Base-by-base conservation (phyloP, 768 basidiomycete species). In the Saitozyma podzolica region DNA sequence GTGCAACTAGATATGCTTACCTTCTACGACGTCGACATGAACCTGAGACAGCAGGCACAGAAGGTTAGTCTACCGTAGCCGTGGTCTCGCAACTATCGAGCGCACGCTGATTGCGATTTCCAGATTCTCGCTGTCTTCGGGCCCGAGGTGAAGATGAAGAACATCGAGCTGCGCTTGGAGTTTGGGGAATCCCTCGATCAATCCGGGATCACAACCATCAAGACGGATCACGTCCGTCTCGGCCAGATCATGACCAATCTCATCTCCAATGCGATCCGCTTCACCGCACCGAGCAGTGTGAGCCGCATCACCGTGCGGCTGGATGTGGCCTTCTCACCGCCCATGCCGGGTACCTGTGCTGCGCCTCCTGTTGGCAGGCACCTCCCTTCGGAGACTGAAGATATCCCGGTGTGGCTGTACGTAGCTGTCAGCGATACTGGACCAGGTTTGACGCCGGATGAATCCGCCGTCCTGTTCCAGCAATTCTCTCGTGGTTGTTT, bases 1-100 rank as follows among this genome's bases (percentile, higher is more conserved):
- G 78, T 81, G 42, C 80, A 81, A 54, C 66, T 82, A 6, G 74
- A 76, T 61, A 77, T 72, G 69, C 73, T 78, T 16, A 61, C 52
- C 9, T 61, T 78, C 4, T 65, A 65, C 58, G 67, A 72, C 10
- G 68, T 78, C 63, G 71, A 77, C 41, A 73, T 70, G 40, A 69
- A 78, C 55, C 58, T 78, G 3, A 45, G 62, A 20, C 67, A 68
- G 17, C 73, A 75, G 49, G 61, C 72, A 10, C 64, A 64, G 9
- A 78, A 76, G 57, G 71, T 78, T 20, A 58, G 61, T 59, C 5
- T 17, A 40, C 16, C 29, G 29, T 29, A 29, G 29, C 29, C 29
- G 29, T 29, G 29, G 29, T 2, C 29, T 29, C 29, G n/a, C 29
- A 29, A 29, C 16, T 29, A 19, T 53, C 13, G 50, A 45, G 17